Evolutionary conservation across 1,284 basidiomycete species (phyloP).

Genomic region (Wolfiporia cocos): DNA sequence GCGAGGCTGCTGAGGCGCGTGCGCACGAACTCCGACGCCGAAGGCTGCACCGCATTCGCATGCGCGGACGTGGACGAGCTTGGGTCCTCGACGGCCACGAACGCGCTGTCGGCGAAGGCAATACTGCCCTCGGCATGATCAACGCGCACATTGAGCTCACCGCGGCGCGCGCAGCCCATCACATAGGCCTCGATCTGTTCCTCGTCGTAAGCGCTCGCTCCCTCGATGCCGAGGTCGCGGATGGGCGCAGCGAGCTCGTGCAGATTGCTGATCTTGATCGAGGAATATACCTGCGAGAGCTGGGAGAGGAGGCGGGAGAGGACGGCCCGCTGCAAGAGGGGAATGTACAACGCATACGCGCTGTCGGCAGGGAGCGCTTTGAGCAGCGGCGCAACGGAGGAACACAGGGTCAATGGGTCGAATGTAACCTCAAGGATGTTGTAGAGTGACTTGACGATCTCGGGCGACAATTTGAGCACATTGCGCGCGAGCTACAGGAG

Average conservation of each 20-base stretch:
- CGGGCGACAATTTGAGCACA: slow-evolving; percentile 80
- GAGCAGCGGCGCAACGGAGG: slow-evolving; percentile 81
- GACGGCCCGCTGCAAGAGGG: slow-evolving; percentile 88
- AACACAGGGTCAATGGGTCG: slow-evolving; percentile 88
- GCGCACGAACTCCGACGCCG: slow-evolving; percentile 63
- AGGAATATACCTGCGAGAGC: slow-evolving; percentile 91
- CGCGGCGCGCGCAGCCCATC: slow-evolving; percentile 87
- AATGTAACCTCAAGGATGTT: slow-evolving; percentile 92
- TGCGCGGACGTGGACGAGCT: slow-evolving; percentile 28
- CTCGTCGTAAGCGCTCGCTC: slow-evolving; percentile 52
- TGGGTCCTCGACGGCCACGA: slow-evolving; percentile 43
- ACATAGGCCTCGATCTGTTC: slow-evolving; percentile 88
- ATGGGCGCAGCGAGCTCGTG: slow-evolving; percentile 76
- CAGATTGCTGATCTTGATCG: slow-evolving; percentile 77
- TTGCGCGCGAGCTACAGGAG: slow-evolving; percentile 67
- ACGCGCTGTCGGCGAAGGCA: slow-evolving; percentile 80
- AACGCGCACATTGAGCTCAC: slow-evolving; percentile 84
- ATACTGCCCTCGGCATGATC: slow-evolving; percentile 89
- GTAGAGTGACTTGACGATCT: slow-evolving; percentile 78
- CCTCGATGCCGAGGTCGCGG: slow-evolving; percentile 42
- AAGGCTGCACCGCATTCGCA: slow-evolving; percentile 58
- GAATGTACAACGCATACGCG: slow-evolving; percentile 76
- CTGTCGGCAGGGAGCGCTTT: slow-evolving; percentile 51
- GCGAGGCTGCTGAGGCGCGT: slow-evolving; percentile 78
- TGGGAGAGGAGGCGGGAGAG: slow-evolving; percentile 93